These are phyloP conservation scores for Cercophora newfieldiana DNA, from an alignment of 495 filamentous ascomycete species.

Conservation along the genomic window DNA sequence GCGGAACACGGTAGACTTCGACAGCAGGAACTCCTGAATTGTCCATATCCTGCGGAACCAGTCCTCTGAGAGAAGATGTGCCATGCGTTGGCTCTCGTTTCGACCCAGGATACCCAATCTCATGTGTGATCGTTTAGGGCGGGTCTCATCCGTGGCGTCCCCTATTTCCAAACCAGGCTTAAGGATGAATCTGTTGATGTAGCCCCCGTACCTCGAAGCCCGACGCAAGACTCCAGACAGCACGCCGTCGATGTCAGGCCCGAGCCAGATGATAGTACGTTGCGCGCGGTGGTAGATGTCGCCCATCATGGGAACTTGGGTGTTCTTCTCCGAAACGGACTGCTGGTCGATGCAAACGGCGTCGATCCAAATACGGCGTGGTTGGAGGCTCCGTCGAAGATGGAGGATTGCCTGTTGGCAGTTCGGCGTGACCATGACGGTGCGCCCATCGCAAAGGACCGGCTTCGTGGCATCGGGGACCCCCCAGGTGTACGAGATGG, in stretches of 20 bases:
- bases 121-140: neutral
- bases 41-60: slow-evolving; percentile 4
- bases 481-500: slow-evolving; percentile 8
- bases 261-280: slow-evolving; percentile 21
- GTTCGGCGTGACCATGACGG: neutral
- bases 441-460: neutral
- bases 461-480: neutral
- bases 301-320: slow-evolving; percentile 27
- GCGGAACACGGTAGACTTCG: neutral
- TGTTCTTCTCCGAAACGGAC: slow-evolving; percentile 19
- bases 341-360: slow-evolving; percentile 30
- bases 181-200: too few relatives aligned
- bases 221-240: neutral
- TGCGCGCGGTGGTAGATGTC: slow-evolving; percentile 17
- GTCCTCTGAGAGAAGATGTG: neutral
- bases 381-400: neutral
- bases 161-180: too few relatives aligned
- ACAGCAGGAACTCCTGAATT: neutral
- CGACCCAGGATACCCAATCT: neutral
- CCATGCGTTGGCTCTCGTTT: neutral
- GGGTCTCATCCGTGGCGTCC: neutral
- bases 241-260: neutral
- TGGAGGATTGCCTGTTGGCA: neutral
- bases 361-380: slow-evolving; percentile 24
- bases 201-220: neutral